Evolutionary conservation across 768 basidiomycete species (phyloP), one percentile per base, ranked within the genome.

Genomic region (Boletales sp.): DNA sequence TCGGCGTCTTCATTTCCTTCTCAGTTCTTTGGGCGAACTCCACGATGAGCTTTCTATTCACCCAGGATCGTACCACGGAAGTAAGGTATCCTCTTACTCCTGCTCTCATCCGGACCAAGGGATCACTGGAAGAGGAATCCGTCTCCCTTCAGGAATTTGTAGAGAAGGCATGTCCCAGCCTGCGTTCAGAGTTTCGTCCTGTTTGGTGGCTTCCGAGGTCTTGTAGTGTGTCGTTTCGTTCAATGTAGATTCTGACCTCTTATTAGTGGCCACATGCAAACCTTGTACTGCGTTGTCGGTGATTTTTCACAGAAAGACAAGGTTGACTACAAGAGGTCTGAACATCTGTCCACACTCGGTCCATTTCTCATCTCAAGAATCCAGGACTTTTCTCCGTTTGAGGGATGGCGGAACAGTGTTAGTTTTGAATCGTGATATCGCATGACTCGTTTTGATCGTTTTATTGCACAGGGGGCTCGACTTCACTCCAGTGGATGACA

Each of bases 131-230:
- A 32, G 49, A 53, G 25, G 49, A 55, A 14, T 33, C 13, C 21
- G 18, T 67, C 25, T 62, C 61, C 14, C 56, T 68, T 15, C 62
- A 53, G 32, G 68, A 68, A 33, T 57, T 68, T 39, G 62, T 70
- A n/a, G 57, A 69, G 51, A 55, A 57, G 41, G 57, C 53, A 49
- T 68, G 67, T 44, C 67, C 67, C 17, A 65, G 60, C 38, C 46
- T 68, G 37, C 44, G 41, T 48, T 60, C 62, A 47, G 40, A 52
- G 52, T 68, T 70, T 41, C 55, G 41, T 35, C 67, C 68, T 13
- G 59, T 55, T 18, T 68, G 67, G 67, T 68, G 67, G 67, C 62
- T 68, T 47, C 59, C 68, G 13, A 69, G 62, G 67, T 68, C 44
- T 43, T 41, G 55, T 45, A 34, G 34, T 30, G 14, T 36, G 35